Conservation (phyloP, 768 basidiomycete genomes). For the Pleurotus giganteus region DNA sequence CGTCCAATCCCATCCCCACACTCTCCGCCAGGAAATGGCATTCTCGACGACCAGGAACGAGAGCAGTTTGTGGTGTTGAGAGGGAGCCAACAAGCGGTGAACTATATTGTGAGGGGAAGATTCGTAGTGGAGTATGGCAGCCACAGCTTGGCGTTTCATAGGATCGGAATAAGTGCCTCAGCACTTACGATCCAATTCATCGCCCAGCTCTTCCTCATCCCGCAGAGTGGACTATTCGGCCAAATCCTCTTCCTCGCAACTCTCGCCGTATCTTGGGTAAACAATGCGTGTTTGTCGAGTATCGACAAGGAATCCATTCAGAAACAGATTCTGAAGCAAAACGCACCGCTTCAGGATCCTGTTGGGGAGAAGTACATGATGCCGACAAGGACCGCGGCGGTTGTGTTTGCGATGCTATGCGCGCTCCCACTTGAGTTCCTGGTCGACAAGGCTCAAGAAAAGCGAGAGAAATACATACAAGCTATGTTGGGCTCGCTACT, state of each 20-base stretch:
- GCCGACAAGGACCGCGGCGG: neutral
- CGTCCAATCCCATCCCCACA: constrained; percentile 16
- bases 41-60: constrained; percentile 17
- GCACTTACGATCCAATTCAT: constrained; percentile 29
- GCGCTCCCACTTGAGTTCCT: neutral
- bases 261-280: constrained; percentile 25
- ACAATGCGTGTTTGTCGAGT: constrained; percentile 24
- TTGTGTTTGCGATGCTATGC: neutral
- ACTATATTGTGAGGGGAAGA: constrained; percentile 21
- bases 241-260: constrained; percentile 29
- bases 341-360: neutral
- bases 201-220: constrained; percentile 31
- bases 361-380: neutral
- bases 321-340: neutral
- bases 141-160: constrained; percentile 10
- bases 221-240: constrained; percentile 27
- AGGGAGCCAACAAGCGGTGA: constrained; percentile 22
- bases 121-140: constrained; percentile 20
- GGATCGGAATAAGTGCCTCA: constrained; percentile 23
- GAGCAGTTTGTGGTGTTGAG: constrained; percentile 21
- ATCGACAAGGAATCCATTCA: constrained; percentile 7
- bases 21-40: constrained; percentile 25
- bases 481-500: neutral
- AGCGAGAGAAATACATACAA: neutral
- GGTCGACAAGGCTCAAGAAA: neutral